Evolutionary conservation across 192 early-diverging fungal genomes (phyloP).

Genomic region (Dissophora globulifera): DNA sequence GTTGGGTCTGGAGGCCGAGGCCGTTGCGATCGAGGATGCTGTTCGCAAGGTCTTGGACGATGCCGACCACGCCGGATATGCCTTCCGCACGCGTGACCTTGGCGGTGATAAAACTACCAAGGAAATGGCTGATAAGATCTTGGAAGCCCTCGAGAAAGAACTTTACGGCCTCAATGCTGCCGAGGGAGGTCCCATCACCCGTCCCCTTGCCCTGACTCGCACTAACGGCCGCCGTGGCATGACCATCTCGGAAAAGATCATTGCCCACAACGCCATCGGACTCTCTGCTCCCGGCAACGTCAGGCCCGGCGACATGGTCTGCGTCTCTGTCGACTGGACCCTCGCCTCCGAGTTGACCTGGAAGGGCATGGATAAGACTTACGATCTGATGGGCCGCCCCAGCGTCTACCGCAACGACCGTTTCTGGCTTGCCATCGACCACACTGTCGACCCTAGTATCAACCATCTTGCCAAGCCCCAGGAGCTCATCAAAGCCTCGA

Average conservation of each 20-base stretch:
- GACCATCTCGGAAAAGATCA: constrained; percentile 84
- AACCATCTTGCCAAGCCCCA: constrained; percentile 76
- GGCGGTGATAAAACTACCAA: constrained; percentile 85
- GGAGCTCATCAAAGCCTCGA: constrained; percentile 73
- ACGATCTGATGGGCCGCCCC: constrained; percentile 80
- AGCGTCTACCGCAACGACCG: constrained; percentile 81
- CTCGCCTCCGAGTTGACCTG: constrained; percentile 85
- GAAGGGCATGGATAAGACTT: constrained; percentile 89
- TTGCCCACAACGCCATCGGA: constrained; percentile 79
- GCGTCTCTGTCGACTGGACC: constrained; percentile 85
- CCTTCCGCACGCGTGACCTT: constrained; percentile 91
- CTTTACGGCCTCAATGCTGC: constrained; percentile 66
- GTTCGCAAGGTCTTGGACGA: constrained; percentile 93
- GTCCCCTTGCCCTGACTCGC: constrained; percentile 56
- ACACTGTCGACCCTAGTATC: constrained; percentile 81
- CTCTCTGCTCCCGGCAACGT: constrained; percentile 73
- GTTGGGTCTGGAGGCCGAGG: constrained; percentile 89
- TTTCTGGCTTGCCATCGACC: constrained; percentile 86
- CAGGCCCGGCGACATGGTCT: constrained; percentile 83
- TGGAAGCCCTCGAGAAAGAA: constrained; percentile 71
- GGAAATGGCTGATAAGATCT: constrained; percentile 93
- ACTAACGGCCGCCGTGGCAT: constrained; percentile 70
- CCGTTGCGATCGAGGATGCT: constrained; percentile 90
- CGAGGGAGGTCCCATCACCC: constrained; percentile 35
- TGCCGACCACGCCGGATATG: constrained; percentile 70